A percentile compares a stretch with the other conserved stretches of the same genome.
Conservation (phyloP, 345 rosid genomes). For the Mangifera indica region DNA sequence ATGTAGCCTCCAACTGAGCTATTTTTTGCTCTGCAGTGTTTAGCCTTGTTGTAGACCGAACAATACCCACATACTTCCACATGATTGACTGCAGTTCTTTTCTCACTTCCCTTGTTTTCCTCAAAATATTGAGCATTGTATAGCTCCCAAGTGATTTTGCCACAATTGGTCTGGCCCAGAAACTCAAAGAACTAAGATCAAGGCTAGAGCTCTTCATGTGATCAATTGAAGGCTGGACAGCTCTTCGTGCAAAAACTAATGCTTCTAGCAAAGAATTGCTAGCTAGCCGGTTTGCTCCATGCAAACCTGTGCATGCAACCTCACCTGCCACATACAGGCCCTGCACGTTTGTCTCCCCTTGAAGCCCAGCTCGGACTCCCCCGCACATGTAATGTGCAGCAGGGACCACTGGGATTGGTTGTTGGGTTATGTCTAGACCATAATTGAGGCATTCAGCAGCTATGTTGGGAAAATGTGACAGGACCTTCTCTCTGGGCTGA, state of each 20-base stretch:
- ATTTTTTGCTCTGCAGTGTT: slow-evolving; percentile 57
- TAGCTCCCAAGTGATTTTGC: slow-evolving; percentile 47
- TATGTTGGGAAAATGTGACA: slow-evolving; percentile 94
- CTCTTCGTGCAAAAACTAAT: slow-evolving; percentile 87
- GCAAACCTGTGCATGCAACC: slow-evolving; percentile 96
- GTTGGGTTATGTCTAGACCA: slow-evolving; percentile 70
- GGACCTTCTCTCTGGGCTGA: slow-evolving; percentile 68
- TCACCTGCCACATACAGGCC: slow-evolving; percentile 97
- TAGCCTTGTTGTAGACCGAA: slow-evolving; percentile 74
- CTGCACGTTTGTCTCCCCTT: slow-evolving; percentile 83
- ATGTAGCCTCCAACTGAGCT: slow-evolving; percentile 57
- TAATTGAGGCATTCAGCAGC: slow-evolving; percentile 78
- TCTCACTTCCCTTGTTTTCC: slow-evolving; percentile 60
- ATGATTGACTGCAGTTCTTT: slow-evolving; percentile 76
- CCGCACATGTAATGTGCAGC: slow-evolving; percentile 98
- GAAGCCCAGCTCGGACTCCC: slow-evolving; percentile 88
- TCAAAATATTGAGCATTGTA: slow-evolving; percentile 43
- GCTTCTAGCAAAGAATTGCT: slow-evolving; percentile 98
- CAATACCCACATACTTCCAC: slow-evolving; percentile 93
- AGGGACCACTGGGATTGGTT: slow-evolving; percentile 32
- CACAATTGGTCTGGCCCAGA: slow-evolving; percentile 71
- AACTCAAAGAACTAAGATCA: slow-evolving; percentile 40
- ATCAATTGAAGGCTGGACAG: slow-evolving; percentile 78
- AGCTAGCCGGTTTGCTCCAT: slow-evolving; percentile 95
- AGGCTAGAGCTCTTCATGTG: slow-evolving; percentile 61